These are phyloP conservation scores for Russula vinacea DNA, from an alignment of 768 basidiomycete genomes.

Conservation along the genomic window DNA sequence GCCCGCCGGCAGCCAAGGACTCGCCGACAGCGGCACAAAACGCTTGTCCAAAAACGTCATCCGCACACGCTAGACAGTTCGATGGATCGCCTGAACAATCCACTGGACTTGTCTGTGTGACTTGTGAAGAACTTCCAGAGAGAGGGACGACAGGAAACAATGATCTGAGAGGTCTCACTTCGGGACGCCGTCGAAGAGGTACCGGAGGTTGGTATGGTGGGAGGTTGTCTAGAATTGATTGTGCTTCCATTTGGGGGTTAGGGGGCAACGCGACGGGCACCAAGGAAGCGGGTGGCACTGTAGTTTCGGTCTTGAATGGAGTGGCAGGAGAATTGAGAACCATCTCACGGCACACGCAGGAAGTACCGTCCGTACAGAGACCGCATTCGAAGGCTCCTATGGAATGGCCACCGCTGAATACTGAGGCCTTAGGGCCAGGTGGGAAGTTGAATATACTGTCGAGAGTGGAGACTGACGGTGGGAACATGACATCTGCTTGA, in stretches of 20 bases:
- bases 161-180: constrained; percentile 41
- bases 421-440: constrained; percentile 34
- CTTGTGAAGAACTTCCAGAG: constrained; percentile 32
- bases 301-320: constrained; percentile 34
- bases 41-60: constrained; percentile 82
- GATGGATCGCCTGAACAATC: constrained; percentile 81
- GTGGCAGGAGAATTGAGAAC: constrained; percentile 44
- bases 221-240: constrained; percentile 72
- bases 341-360: constrained; percentile 77
- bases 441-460: constrained; percentile 41
- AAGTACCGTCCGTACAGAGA: constrained; percentile 64
- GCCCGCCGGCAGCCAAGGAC: constrained; percentile 49
- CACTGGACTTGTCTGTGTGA: constrained; percentile 35
- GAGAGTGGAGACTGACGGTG: constrained; percentile 36
- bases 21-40: constrained; percentile 77
- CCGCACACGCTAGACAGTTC: constrained; percentile 81
- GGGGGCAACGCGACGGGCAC: constrained; percentile 25
- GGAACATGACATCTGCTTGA: constrained; percentile 35
- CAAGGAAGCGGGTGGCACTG: constrained; percentile 30
- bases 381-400: constrained; percentile 62
- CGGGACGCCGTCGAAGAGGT: constrained; percentile 63
- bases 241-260: constrained; percentile 28
- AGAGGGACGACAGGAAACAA: constrained; percentile 52
- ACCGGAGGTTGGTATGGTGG: constrained; percentile 80
- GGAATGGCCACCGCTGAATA: constrained; percentile 33